Percentiles rank a stretch among this genome's conserved stretches.
Evolutionary conservation across 352 stramenopile species (phyloP).

Genomic region (Blastocystis sp.): DNA sequence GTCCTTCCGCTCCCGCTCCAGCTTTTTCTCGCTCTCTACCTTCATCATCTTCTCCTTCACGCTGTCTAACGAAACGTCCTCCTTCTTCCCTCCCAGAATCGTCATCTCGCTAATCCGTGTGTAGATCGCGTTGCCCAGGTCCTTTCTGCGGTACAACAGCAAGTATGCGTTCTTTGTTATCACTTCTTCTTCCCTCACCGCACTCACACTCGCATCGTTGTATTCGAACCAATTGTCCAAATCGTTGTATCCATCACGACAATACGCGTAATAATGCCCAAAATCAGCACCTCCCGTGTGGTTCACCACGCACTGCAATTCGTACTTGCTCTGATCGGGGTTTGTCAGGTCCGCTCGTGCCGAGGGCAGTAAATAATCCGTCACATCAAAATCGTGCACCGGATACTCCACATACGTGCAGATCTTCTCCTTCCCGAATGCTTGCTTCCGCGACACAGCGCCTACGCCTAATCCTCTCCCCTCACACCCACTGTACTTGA

Average conservation of each 20-base stretch:
- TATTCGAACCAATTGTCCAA: constrained; percentile 68
- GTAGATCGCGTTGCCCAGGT: constrained; percentile 21
- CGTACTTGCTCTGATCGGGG: constrained; percentile 61
- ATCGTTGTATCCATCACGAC: constrained; percentile 64
- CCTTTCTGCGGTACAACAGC: constrained; percentile 68
- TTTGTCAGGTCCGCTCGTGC: constrained; percentile 30
- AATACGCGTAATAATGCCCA: constrained; percentile 63
- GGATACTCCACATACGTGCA: constrained; percentile 92
- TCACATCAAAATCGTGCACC: constrained; percentile 85
- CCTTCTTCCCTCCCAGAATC: constrained; percentile 30
- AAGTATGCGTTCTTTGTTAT: constrained; percentile 69
- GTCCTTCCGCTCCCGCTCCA: background rate
- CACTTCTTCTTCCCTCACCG: constrained; percentile 39
- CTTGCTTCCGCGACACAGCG: constrained; percentile 72
- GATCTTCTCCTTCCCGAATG: constrained; percentile 83
- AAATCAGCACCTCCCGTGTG: constrained; percentile 62
- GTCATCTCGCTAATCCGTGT: constrained; percentile 25
- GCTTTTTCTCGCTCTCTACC: background rate
- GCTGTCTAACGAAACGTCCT: background rate
- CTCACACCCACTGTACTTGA: constrained; percentile 80
- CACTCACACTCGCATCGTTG: constrained; percentile 12
- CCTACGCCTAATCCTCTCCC: background rate
- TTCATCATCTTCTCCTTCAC: background rate
- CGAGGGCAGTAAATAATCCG: constrained; percentile 72
- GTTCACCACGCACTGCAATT: constrained; percentile 74